Base-by-base conservation (phyloP, 371 early-diverging fungal genomes). In the Mortierella sp. region DNA sequence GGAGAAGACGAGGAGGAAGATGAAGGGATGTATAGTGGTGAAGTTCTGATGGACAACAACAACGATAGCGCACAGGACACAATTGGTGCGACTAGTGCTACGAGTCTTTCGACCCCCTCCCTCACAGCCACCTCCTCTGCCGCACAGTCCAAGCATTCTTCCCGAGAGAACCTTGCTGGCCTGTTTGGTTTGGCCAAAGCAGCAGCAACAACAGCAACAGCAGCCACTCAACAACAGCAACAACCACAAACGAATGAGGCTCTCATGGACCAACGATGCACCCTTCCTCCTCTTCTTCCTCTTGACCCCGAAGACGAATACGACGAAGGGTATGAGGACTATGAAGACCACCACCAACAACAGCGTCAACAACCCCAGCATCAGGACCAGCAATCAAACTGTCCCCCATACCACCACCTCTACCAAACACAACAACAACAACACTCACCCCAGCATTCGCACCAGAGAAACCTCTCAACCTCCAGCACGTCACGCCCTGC, bases 61-160 rank as follows among this genome's bases (percentile, higher is more conserved):
- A 13, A 7, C 16, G 31, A 63, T 57, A 55, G 24, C 14, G 38
- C 34, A 38, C 77, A 58, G 11, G 45, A 54, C 60, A 5, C 31
- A 57, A 13, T 10, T 9, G 26, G 21, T 2, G 2, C 50, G 28
- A 11, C 58, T 63, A 16, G 34, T 28, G 14, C 13, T 3, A 63
- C 13, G 4, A 63, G 63, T 31, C 74, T 72, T 38, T 73, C 54
- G 7, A 84, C 84, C 14, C 80, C 84, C 26, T 57, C 84, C 7
- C 72, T 77, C 63, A 80, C 84, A 34, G 77, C 75, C 72, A 73
- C 80, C 2, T 84, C 84, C 28, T 80, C 80, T 1, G 52, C 50
- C 52, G 52, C 84, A 71, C 80, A 60, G 10, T 77, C 78, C 34
- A 70, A 75, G 55, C 80, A 78, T 16, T 84, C 80, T 31, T 84